Percentiles rank a stretch among this genome's conserved stretches.
Conservation (phyloP, 345 rosid genomes). For the Kernera saxatilis region DNA sequence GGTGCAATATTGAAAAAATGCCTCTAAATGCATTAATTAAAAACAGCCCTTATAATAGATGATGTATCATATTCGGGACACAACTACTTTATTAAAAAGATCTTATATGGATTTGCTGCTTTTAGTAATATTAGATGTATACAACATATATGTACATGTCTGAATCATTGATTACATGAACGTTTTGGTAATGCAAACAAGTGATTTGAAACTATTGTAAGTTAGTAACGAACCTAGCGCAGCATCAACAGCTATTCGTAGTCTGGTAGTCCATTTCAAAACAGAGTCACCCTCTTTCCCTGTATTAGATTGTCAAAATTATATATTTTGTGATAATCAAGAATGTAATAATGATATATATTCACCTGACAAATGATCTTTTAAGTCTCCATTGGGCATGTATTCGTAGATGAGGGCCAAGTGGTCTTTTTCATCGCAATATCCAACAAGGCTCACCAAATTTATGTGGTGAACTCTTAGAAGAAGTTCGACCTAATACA, state of each 20-base stretch:
- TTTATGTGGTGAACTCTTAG: not conserved
- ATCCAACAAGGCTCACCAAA: not conserved
- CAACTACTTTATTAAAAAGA: too few species aligned
- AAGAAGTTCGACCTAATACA: not conserved
- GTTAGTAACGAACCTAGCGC: constrained; percentile 30
- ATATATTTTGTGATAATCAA: not conserved
- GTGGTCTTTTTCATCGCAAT: not conserved
- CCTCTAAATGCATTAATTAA: too few species aligned
- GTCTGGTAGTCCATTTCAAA: not conserved
- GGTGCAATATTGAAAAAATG: not conserved
- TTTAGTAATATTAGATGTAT: too few species aligned
- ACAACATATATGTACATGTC: too few species aligned
- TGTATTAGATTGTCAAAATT: not conserved
- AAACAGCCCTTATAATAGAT: too few species aligned
- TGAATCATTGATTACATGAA: too few species aligned
- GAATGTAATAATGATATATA: not conserved
- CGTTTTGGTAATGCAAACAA: not conserved
- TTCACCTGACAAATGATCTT: not conserved
- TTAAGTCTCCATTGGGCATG: not conserved
- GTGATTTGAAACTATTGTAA: not conserved
- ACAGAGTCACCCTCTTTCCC: not conserved
- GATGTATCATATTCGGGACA: too few species aligned
- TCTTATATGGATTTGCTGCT: too few species aligned
- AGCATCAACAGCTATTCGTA: constrained; percentile 1
- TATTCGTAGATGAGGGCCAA: not conserved